Percentiles rank a stretch among this genome's conserved stretches.
Conservation (phyloP, 2,329 filamentous ascomycete species). For the Neonectria faginata region DNA sequence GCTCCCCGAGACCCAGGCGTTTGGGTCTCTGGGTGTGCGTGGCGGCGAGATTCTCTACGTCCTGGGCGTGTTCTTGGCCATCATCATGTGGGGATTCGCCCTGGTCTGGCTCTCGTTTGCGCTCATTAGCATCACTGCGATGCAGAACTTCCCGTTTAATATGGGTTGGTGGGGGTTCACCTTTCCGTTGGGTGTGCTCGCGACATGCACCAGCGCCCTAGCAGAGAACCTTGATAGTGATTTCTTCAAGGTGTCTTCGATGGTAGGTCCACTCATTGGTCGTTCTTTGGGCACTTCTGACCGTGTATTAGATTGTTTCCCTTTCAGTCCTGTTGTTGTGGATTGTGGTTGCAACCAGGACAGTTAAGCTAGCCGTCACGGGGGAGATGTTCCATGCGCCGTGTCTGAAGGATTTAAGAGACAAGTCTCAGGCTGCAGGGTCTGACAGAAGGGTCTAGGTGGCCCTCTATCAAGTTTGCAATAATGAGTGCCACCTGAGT, state of each 20-base stretch:
- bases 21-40: slow-evolving; percentile 57
- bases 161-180: slow-evolving; percentile 63
- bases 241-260: slow-evolving; percentile 57
- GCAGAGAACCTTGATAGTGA: slow-evolving; percentile 56
- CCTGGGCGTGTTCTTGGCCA: slow-evolving; percentile 61
- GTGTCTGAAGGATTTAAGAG: slow-evolving; percentile 54
- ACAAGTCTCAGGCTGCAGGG: slow-evolving; percentile 47
- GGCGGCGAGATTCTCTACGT: slow-evolving; percentile 65
- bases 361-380: slow-evolving; percentile 51
- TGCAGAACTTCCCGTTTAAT: slow-evolving; percentile 57
- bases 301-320: slow-evolving; percentile 53
- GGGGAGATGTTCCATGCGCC: slow-evolving; percentile 60
- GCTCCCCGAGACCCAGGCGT: slow-evolving; percentile 55
- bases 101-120: slow-evolving; percentile 59
- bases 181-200: slow-evolving; percentile 60
- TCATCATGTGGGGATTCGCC: slow-evolving; percentile 60
- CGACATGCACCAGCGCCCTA: slow-evolving; percentile 55
- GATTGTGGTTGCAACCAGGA: slow-evolving; percentile 55
- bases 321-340: slow-evolving; percentile 56
- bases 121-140: slow-evolving; percentile 55
- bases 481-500: background rate
- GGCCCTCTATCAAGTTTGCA: background rate
- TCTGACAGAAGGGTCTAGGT: slow-evolving; percentile 46
- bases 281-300: slow-evolving; percentile 19
- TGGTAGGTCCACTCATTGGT: slow-evolving; percentile 41